Conservation (phyloP, 192 early-diverging fungal genomes). For the Coemansia sp. region DNA sequence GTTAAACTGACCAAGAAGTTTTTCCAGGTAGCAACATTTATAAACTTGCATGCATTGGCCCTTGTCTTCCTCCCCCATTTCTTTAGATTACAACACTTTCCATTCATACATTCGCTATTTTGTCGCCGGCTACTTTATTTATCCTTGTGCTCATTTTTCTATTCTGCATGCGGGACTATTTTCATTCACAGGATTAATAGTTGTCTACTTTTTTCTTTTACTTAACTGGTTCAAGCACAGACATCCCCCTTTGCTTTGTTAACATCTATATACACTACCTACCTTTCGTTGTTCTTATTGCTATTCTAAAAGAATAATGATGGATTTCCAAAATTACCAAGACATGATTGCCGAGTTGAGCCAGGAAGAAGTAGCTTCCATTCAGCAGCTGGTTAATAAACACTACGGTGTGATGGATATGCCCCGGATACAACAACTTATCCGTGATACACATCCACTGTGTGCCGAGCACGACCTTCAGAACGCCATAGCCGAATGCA, state of each 20-base stretch:
- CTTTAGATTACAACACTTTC: background rate
- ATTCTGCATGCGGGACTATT: too few species aligned
- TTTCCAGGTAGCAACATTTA: background rate
- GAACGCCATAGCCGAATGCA: background rate
- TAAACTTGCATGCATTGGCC: background rate
- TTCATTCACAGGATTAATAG: too few species aligned
- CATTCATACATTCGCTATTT: background rate
- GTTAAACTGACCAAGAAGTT: too few species aligned
- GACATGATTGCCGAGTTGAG: constrained; percentile 23
- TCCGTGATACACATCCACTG: constrained; percentile 2
- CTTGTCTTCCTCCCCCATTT: background rate
- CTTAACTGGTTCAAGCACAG: too few species aligned
- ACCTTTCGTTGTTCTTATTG: background rate
- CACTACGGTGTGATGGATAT: background rate
- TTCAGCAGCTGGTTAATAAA: constrained; percentile 5
- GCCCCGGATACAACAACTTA: background rate
- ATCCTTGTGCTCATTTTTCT: too few species aligned
- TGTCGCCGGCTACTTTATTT: background rate
- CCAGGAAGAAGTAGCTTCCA: constrained; percentile 13
- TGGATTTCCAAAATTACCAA: background rate
- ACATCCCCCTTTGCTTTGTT: too few species aligned
- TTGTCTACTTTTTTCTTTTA: too few species aligned
- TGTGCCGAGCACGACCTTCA: constrained; percentile 13
- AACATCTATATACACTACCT: too few species aligned
- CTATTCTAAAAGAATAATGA: background rate